Evolutionary conservation across 2,329 filamentous ascomycete species (phyloP).

Genomic region (Fonsecaea nubica): DNA sequence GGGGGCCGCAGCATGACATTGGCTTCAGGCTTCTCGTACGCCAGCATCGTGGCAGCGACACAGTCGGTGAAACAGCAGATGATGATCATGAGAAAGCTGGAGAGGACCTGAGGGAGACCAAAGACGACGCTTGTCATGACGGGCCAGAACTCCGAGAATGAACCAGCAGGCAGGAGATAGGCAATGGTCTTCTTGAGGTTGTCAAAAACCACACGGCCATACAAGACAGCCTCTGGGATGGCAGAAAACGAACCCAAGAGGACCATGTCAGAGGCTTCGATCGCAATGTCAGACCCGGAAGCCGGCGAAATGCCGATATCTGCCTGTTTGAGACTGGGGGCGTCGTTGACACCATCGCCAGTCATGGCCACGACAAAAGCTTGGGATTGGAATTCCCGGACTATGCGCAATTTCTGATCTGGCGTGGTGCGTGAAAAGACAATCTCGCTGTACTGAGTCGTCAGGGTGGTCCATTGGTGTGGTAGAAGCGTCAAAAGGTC

Average conservation of each 20-base stretch:
- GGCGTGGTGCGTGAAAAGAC: slow-evolving; percentile 79
- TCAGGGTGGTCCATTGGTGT: slow-evolving; percentile 70
- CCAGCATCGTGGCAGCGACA: slow-evolving; percentile 72
- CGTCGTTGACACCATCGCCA: slow-evolving; percentile 57
- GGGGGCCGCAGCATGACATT: slow-evolving; percentile 74
- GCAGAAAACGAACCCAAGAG: slow-evolving; percentile 73
- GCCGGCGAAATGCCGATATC: slow-evolving; percentile 66
- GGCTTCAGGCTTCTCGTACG: slow-evolving; percentile 77
- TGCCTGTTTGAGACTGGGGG: slow-evolving; percentile 64
- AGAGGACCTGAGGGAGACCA: slow-evolving; percentile 74
- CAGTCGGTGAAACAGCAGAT: slow-evolving; percentile 76
- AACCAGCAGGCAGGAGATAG: slow-evolving; percentile 75
- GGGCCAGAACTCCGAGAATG: slow-evolving; percentile 73
- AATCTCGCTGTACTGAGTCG: slow-evolving; percentile 69
- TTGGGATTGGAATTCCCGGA: slow-evolving; percentile 72
- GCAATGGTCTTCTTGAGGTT: slow-evolving; percentile 78
- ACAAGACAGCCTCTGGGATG: slow-evolving; percentile 74
- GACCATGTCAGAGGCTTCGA: slow-evolving; percentile 68
- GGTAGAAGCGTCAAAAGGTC: slow-evolving; percentile 71
- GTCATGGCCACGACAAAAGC: slow-evolving; percentile 64
- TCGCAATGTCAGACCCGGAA: slow-evolving; percentile 65
- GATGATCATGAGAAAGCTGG: slow-evolving; percentile 70
- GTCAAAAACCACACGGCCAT: slow-evolving; percentile 77
- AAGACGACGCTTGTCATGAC: slow-evolving; percentile 75
- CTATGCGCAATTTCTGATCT: slow-evolving; percentile 79